These are phyloP conservation scores for Cryptococcus sp. DNA, from an alignment of 1,284 basidiomycete genomes.

Conservation along the genomic window DNA sequence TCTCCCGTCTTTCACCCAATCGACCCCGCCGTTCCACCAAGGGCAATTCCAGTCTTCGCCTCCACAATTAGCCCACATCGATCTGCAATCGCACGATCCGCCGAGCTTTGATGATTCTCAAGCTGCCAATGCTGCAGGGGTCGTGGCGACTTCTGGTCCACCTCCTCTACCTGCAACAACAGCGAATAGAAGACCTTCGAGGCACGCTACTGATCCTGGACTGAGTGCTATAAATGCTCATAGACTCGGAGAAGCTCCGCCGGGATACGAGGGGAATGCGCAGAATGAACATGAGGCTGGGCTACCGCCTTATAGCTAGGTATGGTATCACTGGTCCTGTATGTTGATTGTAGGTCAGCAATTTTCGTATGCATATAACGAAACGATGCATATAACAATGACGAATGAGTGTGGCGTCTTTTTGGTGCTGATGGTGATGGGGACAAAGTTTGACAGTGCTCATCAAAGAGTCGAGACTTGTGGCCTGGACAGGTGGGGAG, in stretches of 20 bases:
- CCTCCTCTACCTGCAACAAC: neutral
- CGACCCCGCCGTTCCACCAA: conserved; percentile 8
- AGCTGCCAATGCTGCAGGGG: conserved; percentile 41
- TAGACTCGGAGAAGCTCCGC: conserved; percentile 10
- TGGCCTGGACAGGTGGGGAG: too few relatives aligned
- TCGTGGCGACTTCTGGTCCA: conserved; percentile 11
- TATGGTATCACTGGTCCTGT: neutral
- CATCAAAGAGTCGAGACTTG: too few relatives aligned
- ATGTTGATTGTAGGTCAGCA: too few relatives aligned
- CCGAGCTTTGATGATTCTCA: conserved; percentile 49
- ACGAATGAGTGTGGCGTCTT: too few relatives aligned
- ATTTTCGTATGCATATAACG: too few relatives aligned
- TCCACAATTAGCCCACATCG: neutral
- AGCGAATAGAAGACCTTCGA: conserved; percentile 4
- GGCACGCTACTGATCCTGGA: conserved; percentile 7
- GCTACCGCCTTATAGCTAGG: conserved; percentile 25
- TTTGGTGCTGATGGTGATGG: too few relatives aligned
- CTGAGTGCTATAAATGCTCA: neutral
- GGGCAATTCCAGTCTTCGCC: conserved; percentile 5
- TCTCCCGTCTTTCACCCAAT: conserved; percentile 20
- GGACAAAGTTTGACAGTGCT: too few relatives aligned
- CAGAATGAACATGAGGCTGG: conserved; percentile 6
- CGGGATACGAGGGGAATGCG: conserved; percentile 19
- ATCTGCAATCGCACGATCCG: conserved; percentile 26
- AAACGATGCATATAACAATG: too few relatives aligned